Percentiles rank a stretch among this genome's conserved stretches.
phyloP scores from a whole-genome alignment of 148 eudicot species.

The Spergularia bocconei region DNA sequence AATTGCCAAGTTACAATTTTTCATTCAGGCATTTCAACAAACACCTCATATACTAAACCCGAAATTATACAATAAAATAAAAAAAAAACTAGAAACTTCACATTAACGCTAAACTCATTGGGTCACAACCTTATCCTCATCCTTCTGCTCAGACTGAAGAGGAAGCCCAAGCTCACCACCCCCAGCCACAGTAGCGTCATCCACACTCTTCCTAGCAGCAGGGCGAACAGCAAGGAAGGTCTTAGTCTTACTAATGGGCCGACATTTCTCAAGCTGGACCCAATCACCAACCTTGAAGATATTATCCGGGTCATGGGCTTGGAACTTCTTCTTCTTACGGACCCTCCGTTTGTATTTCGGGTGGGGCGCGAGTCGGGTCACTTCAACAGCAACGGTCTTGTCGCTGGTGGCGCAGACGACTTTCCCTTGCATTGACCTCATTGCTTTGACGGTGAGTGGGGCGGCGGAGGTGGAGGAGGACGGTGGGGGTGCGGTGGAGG shows the following conservation, averaged over 20 bases:
- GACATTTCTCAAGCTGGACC: constrained; percentile 66
- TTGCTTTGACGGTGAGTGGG: constrained; percentile 50
- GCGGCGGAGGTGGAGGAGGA: constrained; percentile 3
- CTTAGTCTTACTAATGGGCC: constrained; percentile 82
- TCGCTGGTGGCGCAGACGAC: constrained; percentile 63
- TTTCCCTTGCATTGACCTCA: constrained; percentile 58
- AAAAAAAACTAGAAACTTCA: background rate
- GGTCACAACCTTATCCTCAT: constrained; percentile 10
- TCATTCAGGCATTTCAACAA: constrained; percentile 24
- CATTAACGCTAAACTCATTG: no score
- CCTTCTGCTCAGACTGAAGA: constrained; percentile 38
- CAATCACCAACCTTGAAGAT: constrained; percentile 61
- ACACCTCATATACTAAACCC: constrained; percentile 14
- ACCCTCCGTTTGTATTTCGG: constrained; percentile 79
- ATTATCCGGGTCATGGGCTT: constrained; percentile 83
- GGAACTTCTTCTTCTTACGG: constrained; percentile 80
- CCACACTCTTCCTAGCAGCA: constrained; percentile 9
- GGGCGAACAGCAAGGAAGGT: constrained; percentile 53
- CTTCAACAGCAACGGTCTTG: constrained; percentile 77
- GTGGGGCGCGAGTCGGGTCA: constrained; percentile 63
- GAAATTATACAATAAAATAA: background rate
- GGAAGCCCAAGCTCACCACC: constrained; percentile 49
- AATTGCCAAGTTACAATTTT: constrained; percentile 1
- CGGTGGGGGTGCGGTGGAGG: constrained; percentile 22
- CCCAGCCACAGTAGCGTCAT: constrained; percentile 15